Conservation (phyloP, 108 stramenopile genomes). For the Chaetoceros tenuissimus region DNA sequence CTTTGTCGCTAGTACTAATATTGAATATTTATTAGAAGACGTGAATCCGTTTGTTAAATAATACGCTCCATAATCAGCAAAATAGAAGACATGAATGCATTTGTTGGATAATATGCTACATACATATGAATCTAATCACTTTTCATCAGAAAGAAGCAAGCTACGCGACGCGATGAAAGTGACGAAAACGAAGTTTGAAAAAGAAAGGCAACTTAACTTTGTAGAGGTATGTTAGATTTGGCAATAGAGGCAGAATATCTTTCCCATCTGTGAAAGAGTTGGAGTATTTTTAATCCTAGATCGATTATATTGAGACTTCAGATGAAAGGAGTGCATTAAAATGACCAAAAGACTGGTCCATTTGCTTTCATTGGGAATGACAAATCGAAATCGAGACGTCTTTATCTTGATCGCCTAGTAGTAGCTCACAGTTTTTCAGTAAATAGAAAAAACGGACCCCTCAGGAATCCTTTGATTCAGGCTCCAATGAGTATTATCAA, state of each 20-base stretch:
- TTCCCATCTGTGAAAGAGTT: conserved; percentile 41
- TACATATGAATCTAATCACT: conserved; percentile 5
- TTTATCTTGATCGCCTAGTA: conserved; percentile 53
- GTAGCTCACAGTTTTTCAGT: conserved; percentile 78
- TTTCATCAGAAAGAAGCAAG: conserved; percentile 9
- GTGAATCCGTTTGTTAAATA: too few species aligned
- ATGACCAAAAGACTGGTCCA: neutral
- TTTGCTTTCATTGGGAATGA: neutral
- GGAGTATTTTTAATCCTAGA: conserved; percentile 32
- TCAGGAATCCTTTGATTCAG: too few species aligned
- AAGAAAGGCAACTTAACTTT: neutral
- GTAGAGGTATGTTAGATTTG: neutral
- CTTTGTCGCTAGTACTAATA: too few species aligned
- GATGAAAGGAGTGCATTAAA: conserved; percentile 4
- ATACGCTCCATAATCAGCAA: too few species aligned
- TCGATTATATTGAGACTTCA: conserved; percentile 16
- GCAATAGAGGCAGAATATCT: conserved; percentile 7
- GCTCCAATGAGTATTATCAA: too few species aligned
- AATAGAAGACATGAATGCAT: too few species aligned
- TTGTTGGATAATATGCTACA: too few species aligned
- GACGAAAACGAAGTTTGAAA: conserved; percentile 1
- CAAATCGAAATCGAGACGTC: neutral
- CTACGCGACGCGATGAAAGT: conserved; percentile 13
- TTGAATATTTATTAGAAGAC: too few species aligned
- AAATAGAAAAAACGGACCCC: too few species aligned